phyloP scores from a whole-genome alignment of 345 rosid genomes.

The Microcos paniculata region DNA sequence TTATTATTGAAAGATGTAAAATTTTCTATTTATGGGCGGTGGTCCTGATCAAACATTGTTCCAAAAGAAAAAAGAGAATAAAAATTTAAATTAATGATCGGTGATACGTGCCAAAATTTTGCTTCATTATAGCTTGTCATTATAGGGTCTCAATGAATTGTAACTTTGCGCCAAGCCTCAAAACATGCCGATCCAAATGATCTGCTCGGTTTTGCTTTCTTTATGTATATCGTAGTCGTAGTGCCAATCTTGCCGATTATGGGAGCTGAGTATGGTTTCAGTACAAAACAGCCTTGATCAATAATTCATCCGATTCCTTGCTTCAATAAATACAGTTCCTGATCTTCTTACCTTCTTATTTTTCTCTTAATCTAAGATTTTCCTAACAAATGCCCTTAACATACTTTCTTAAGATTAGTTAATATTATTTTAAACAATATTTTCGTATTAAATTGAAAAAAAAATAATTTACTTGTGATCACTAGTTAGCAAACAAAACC shows the following conservation, averaged over 20 bases:
- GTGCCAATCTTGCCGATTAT: not conserved
- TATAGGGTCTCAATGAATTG: not conserved
- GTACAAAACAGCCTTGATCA: not conserved
- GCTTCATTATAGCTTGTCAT: not conserved
- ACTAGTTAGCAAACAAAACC: too few species aligned
- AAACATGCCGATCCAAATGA: not conserved
- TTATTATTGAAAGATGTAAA: too few species aligned
- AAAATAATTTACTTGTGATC: too few species aligned
- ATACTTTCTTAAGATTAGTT: too few species aligned
- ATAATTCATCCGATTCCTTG: not conserved
- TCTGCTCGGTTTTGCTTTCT: not conserved
- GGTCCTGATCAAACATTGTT: too few species aligned
- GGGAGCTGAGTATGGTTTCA: not conserved
- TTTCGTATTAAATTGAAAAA: too few species aligned
- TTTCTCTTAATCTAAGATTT: too few species aligned
- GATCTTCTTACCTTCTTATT: too few species aligned
- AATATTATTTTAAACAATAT: too few species aligned
- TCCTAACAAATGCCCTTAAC: too few species aligned
- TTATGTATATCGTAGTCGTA: not conserved
- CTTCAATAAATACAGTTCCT: not conserved
- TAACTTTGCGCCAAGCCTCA: not conserved
- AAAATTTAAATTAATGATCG: not conserved
- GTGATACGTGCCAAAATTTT: not conserved
- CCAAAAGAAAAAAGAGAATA: not conserved
- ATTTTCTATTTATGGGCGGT: too few species aligned